A percentile compares a stretch with the other conserved stretches of the same genome.
Evolutionary conservation across 768 basidiomycete genomes (phyloP).

Genomic region (Heimioporus sp.): DNA sequence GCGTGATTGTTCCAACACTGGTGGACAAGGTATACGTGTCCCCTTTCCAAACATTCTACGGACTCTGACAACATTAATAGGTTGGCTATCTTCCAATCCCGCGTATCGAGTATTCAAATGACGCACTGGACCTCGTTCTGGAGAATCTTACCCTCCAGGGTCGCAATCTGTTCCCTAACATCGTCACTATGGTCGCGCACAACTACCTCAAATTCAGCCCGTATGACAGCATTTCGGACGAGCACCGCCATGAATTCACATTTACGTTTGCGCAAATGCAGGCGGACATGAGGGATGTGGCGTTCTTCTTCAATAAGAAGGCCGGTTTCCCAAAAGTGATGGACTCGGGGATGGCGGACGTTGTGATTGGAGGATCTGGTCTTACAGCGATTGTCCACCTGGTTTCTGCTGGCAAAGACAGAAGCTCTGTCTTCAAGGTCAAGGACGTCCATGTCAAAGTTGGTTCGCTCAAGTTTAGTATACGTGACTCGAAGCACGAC

Average conservation of each 20-base stretch:
- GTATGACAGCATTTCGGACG: conserved; percentile 54
- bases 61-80: conserved; percentile 28
- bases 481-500: conserved; percentile 91
- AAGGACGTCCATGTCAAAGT: conserved; percentile 75
- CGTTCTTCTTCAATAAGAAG: conserved; percentile 89
- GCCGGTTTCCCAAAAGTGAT: conserved; percentile 74
- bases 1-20: conserved; percentile 76
- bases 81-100: conserved; percentile 87
- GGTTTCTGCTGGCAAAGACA: conserved; percentile 59
- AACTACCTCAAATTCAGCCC: conserved; percentile 87
- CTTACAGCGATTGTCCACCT: conserved; percentile 66
- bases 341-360: conserved; percentile 85
- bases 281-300: conserved; percentile 90
- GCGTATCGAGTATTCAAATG: conserved; percentile 90
- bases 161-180: conserved; percentile 85
- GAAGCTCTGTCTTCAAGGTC: conserved; percentile 70
- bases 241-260: conserved; percentile 68
- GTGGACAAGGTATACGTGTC: conserved; percentile 59
- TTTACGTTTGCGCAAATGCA: conserved; percentile 84
- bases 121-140: conserved; percentile 81
- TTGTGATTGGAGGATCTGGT: conserved; percentile 81
- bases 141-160: conserved; percentile 91
- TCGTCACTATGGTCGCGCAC: conserved; percentile 69
- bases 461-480: conserved; percentile 83
- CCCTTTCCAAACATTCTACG: neutral